These are phyloP conservation scores for Borealophlyctis nickersoniae DNA, from an alignment of 192 early-diverging fungal genomes.

Conservation along the genomic window DNA sequence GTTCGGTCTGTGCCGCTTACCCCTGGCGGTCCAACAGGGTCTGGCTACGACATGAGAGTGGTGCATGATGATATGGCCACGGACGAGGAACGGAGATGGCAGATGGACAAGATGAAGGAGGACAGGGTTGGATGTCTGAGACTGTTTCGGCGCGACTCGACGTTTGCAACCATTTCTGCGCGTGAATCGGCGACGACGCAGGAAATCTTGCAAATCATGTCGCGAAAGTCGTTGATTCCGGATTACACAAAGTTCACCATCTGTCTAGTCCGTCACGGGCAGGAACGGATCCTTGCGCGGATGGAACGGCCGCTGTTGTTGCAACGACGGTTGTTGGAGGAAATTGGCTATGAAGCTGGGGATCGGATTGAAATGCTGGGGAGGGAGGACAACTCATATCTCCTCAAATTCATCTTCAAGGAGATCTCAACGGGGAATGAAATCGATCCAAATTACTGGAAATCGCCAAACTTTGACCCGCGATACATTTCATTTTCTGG, in stretches of 20 bases:
- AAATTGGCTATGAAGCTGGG: constrained; percentile 73
- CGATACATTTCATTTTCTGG: constrained; percentile 63
- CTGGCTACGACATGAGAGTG: neutral
- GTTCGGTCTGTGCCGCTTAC: neutral
- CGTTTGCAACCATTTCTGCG: constrained; percentile 76
- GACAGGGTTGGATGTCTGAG: constrained; percentile 46
- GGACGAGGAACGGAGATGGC: constrained; percentile 3
- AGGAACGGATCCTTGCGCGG: constrained; percentile 66
- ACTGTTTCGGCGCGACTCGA: constrained; percentile 74
- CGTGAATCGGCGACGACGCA: constrained; percentile 64
- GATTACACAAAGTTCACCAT: constrained; percentile 54
- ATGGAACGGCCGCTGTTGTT: constrained; percentile 73
- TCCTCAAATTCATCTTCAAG: constrained; percentile 73
- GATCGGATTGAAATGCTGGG: constrained; percentile 78
- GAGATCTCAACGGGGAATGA: constrained; percentile 27
- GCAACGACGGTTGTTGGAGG: constrained; percentile 68
- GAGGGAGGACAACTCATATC: constrained; percentile 81
- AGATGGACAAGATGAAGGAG: constrained; percentile 1
- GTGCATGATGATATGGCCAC: neutral
- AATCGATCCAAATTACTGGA: constrained; percentile 23
- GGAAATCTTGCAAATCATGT: constrained; percentile 70
- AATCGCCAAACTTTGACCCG: constrained; percentile 15
- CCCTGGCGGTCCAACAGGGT: neutral
- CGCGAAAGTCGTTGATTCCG: constrained; percentile 78
- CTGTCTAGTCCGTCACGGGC: constrained; percentile 9